These are phyloP conservation scores for Penicillium verhagenii DNA, from an alignment of 495 filamentous ascomycete genomes.

Conservation along the genomic window DNA sequence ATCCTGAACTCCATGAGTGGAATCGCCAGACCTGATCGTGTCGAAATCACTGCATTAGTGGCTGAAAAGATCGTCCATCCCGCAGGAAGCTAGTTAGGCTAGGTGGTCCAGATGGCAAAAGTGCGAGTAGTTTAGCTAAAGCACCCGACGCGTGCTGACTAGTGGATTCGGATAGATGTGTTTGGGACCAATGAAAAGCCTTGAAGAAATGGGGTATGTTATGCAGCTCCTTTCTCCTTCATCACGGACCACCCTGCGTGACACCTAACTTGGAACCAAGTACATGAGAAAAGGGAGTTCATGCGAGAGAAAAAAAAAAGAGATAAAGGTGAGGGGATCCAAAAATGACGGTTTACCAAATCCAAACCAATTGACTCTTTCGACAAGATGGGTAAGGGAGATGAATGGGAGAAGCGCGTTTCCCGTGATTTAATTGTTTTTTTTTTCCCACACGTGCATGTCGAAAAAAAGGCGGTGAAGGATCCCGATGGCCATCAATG, in stretches of 20 bases:
- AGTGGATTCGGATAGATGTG: conserved; percentile 12
- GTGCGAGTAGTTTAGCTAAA: conserved; percentile 7
- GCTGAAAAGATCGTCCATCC: conserved; percentile 28
- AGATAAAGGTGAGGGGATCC: too few species aligned
- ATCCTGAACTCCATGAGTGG: conserved; percentile 15
- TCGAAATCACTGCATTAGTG: conserved; percentile 21
- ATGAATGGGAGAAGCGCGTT: too few species aligned
- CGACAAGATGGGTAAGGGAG: too few species aligned
- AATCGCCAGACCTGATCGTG: conserved; percentile 10
- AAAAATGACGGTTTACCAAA: too few species aligned
- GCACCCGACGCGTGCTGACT: conserved; percentile 17
- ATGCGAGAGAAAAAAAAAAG: too few species aligned
- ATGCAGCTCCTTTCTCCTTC: conserved; percentile 16
- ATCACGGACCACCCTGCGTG: conserved; percentile 10
- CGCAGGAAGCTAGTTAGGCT: conserved; percentile 27
- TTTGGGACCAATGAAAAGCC: conserved; percentile 12
- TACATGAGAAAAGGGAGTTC: too few species aligned
- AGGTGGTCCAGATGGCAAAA: conserved; percentile 23
- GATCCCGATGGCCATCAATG: neutral
- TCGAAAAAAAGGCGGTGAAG: neutral
- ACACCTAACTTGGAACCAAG: conserved; percentile 10
- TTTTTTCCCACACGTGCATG: too few species aligned
- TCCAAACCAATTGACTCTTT: too few species aligned
- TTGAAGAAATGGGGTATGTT: conserved; percentile 19
- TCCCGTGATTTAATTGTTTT: too few species aligned